A percentile compares a stretch with the other conserved stretches of the same genome.
Conservation (phyloP, 1,139 yeast species). For the Suhomyces kunorum region DNA sequence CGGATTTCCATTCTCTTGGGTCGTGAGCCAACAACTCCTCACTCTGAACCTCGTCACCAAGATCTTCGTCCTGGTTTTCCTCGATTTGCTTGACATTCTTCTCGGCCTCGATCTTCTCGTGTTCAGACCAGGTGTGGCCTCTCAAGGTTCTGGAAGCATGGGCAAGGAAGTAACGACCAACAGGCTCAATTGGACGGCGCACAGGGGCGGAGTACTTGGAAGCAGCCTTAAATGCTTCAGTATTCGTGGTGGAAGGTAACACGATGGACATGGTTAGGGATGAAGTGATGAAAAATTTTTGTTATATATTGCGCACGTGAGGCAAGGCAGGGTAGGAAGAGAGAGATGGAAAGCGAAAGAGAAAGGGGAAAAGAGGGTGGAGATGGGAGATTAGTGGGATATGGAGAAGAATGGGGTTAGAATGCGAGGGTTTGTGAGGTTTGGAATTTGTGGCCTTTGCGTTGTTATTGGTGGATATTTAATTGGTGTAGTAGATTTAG, state of each 20-base stretch:
- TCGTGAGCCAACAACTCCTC: constrained; percentile 81
- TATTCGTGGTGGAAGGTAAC: constrained; percentile 44
- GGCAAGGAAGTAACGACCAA: constrained; percentile 92
- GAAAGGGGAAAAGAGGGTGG: neutral
- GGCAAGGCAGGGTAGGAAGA: neutral
- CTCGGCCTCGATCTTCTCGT: constrained; percentile 90
- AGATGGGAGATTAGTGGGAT: neutral
- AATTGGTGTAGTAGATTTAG: no score
- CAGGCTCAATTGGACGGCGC: constrained; percentile 93
- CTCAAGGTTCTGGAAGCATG: constrained; percentile 95
- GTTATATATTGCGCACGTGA: constrained; percentile 5
- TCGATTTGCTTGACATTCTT: constrained; percentile 78
- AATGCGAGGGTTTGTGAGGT: no score
- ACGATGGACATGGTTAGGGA: constrained; percentile 36
- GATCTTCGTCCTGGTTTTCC: constrained; percentile 67
- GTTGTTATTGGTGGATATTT: no score
- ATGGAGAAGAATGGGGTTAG: neutral
- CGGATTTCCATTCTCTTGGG: constrained; percentile 97
- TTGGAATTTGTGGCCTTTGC: no score
- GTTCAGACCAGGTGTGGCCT: constrained; percentile 99
- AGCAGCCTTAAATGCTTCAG: constrained; percentile 53
- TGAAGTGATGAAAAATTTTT: constrained; percentile 12
- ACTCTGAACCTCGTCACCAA: constrained; percentile 75
- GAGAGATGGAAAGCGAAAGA: neutral
- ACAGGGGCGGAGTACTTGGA: constrained; percentile 63